Evolutionary conservation across 192 early-diverging fungal species (phyloP).

Genomic region (Entomortierella parvispora): DNA sequence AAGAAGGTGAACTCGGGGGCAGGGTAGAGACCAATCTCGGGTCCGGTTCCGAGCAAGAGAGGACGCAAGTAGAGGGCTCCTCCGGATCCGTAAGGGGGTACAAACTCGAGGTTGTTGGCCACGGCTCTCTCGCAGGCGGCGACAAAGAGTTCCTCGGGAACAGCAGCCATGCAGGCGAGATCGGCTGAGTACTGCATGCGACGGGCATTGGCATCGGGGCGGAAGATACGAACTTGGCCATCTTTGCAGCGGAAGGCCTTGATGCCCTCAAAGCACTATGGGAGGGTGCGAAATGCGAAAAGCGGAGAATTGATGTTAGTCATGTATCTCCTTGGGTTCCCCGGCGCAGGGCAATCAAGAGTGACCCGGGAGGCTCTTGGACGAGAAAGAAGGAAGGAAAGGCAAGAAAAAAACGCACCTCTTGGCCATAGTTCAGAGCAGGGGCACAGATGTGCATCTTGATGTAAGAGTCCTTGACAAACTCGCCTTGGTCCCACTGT

Average conservation of each 20-base stretch:
- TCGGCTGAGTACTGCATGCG: slow-evolving; percentile 67
- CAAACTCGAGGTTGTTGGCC: slow-evolving; percentile 72
- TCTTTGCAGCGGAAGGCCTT: slow-evolving; percentile 79
- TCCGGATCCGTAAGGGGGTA: slow-evolving; percentile 75
- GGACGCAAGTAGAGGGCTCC: slow-evolving; percentile 81
- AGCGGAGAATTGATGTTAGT: slow-evolving; percentile 1
- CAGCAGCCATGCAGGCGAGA: slow-evolving; percentile 66
- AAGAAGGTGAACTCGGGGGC: slow-evolving; percentile 70
- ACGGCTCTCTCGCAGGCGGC: slow-evolving; percentile 67
- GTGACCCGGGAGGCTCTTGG: no score
- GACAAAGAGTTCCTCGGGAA: slow-evolving; percentile 70
- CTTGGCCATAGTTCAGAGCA: slow-evolving; percentile 79
- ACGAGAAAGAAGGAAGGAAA: not conserved
- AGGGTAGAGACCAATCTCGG: slow-evolving; percentile 69
- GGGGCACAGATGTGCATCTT: slow-evolving; percentile 74
- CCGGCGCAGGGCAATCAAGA: no score
- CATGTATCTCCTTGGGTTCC: not conserved
- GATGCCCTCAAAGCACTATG: slow-evolving; percentile 81
- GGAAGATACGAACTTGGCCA: slow-evolving; percentile 76
- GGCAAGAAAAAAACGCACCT: slow-evolving; percentile 45
- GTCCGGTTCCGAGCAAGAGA: slow-evolving; percentile 73
- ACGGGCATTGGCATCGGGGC: slow-evolving; percentile 73
- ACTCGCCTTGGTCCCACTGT: slow-evolving; percentile 68
- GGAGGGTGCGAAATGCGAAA: not conserved
- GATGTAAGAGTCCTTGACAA: slow-evolving; percentile 63